These are phyloP conservation scores for Calonectria pseudoreteaudii DNA, from an alignment of 2,329 filamentous ascomycete species.

Conservation along the genomic window DNA sequence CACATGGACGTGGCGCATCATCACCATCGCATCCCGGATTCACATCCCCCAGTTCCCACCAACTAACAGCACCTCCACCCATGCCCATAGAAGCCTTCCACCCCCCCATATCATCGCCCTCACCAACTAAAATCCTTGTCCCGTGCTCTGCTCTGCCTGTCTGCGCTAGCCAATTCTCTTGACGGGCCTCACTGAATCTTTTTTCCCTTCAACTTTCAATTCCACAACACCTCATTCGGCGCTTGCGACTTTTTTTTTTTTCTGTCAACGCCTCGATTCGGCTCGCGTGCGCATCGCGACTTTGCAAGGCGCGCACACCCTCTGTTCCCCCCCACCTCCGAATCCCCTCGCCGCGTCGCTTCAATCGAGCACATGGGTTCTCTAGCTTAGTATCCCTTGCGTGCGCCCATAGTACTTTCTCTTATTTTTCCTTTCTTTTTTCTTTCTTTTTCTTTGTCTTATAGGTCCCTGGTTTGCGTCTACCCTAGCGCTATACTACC, in stretches of 20 bases:
- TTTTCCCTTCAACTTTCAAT: constrained; percentile 5
- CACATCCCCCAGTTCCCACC: constrained; percentile 18
- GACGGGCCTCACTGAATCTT: constrained; percentile 14
- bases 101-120: constrained; percentile 21
- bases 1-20: constrained; percentile 21
- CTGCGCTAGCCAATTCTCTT: constrained; percentile 19
- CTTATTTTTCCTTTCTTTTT: constrained; percentile 31
- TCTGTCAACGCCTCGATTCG: constrained; percentile 34
- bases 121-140: constrained; percentile 19
- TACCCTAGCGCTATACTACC: constrained; percentile 32
- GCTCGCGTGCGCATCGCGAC: constrained; percentile 44
- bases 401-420: constrained; percentile 26
- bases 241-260: constrained; percentile 31
- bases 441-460: constrained; percentile 13
- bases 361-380: constrained; percentile 42
- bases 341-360: constrained; percentile 38
- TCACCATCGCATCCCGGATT: constrained; percentile 24
- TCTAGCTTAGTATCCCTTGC: constrained; percentile 36
- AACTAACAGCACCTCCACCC: constrained; percentile 20
- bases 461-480: constrained; percentile 17
- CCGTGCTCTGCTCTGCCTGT: constrained; percentile 4
- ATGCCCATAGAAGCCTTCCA: constrained; percentile 10
- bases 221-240: neutral
- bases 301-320: constrained; percentile 33
- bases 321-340: constrained; percentile 26